Evolutionary conservation across 2,329 filamentous ascomycete genomes (phyloP), one percentile per base, ranked within the genome.

Genomic region (Madurella fahalii): DNA sequence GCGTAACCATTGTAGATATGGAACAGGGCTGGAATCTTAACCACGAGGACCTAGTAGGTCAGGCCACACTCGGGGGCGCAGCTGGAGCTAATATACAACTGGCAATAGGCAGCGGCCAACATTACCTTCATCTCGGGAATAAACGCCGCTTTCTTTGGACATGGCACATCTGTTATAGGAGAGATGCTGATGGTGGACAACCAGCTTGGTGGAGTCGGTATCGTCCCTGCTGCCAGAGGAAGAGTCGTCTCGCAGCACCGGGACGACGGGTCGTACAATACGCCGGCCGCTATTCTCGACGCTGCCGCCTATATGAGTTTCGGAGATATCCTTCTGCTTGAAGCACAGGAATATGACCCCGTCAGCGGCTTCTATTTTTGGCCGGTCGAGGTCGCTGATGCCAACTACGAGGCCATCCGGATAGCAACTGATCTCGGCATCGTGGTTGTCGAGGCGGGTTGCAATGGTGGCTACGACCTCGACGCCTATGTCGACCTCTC

Each of bases 321-420:
- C 9, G 58, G 58, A 1, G 59, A 61, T 15, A 55, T 59, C 18
- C 34, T 61, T n/a, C 51, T 61, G 45, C 48, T 61, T 3, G 59
- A 61, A n/a, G 54, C 54, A 4, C 59, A 61, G 37, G 50, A 52
- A 13, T 49, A 18, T 18, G 57, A 61, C 30, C 52, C 52, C 7
- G 41, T 47, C 2, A 30, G 40, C 3, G 53, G 41, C 20, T 5
- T 16, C 2, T 44, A 50, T 18, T 42, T 52, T 32, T 53, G 51
- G 54, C 59, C 59, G 1, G 53, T 61, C 17, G 57, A 59, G 47
- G 43, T 61, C 0, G 40, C 45, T 31, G 59, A 61, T n/a, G 50
- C 53, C 30, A 51, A 46, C 25, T 58, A 43, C 25, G 55, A 56
- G n/a, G 57, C 57, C 17, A 59, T 61, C 41, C 40, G 31, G 15